Base-by-base conservation (phyloP, 1,284 basidiomycete genomes). In the Apiotrichum domesticum region DNA sequence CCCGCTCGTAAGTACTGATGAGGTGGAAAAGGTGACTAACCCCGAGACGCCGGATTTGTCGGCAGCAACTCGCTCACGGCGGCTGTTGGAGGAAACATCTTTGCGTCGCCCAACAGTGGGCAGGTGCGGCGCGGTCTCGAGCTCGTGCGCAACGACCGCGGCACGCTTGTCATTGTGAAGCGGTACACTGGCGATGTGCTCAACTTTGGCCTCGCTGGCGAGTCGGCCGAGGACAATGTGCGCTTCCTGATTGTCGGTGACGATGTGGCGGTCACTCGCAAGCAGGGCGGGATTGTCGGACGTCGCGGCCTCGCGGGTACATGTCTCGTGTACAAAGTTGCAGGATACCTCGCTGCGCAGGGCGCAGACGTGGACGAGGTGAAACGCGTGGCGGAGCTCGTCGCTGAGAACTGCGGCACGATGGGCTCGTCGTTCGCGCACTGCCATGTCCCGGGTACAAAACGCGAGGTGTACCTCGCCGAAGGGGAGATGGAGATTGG, bases 351-450 rank as follows among this genome's bases (percentile, higher is more conserved):
- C 4, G 88, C 91, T 0, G 77, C 83, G n/a, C 76, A 81, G 48
- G 90, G 89, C 3, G 86, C 79, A 0, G 78, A 78, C 54, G 80
- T 96, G n/a, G 83, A 88, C 50, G 82, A 87, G 53, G 88, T 94
- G 6, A 83, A 87, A 71, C 73, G 78, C 37, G 66, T 87, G 9
- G 87, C 90, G 0, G 80, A 87, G 70, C 85, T 83, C 77, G 81
- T 87, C 35, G 80, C 86, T 1, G 79, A 81, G 8, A 80, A 82
- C 47, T 61, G 76, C 13, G 92, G 84, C 5, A 93, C 92, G 1
- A 85, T 95, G 61, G 94, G 93, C 46, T 87, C 88, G 48, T 90
- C 89, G n/a, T 81, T 95, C 46, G 91, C 92, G 47, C 93, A 96
- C 74, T 91, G 88, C 65, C 90, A 95, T 74, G 62, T 63, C 4